Base-by-base conservation (phyloP, 163 green algal genomes). In the Chlorella variabilis region DNA sequence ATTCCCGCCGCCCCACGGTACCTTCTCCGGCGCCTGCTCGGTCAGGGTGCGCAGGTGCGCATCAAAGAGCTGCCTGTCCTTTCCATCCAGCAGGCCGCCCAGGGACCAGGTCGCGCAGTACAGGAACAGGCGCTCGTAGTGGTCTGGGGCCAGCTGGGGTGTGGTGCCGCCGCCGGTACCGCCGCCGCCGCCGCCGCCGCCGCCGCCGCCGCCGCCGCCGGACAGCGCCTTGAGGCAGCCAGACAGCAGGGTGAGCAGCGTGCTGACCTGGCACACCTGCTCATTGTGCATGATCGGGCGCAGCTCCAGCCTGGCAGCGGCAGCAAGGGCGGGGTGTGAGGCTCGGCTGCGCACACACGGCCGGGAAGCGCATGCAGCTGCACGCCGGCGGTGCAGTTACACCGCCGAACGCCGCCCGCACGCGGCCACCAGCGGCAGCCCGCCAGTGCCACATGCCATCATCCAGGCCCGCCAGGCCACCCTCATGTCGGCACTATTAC, bases 261-360 rank as follows among this genome's bases (percentile, higher is more conserved):
- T 97, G 73, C 82, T 85, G 17, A 98, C 88, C 75, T 90, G 84
- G 87, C 89, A 94, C 0, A 93, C 88, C 7, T 69, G 75, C 88
- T 98, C 92, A 70, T 95, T 97, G 91, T 91, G 91, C 91, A 98
- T 94, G 25, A 97, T 91, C 0, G 92, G 90, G 76, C 89, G 90
- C 39, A 92, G 78, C 79, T 87, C 80, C 48, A 84, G 11, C 39
- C 87, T 89, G 81, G 42, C 66, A 41, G 29, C n/a, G n/a, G n/a
- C n/a, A n/a, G n/a, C n/a, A n/a, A n/a, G n/a, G n/a, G n/a, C n/a
- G n/a, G n/a, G n/a, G n/a, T n/a, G n/a, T n/a, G n/a, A n/a, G n/a
- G n/a, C n/a, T 31, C 7, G 48, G 63, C 34, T 25, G 13, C 15
- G 23, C 54, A 62, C 1, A 29, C 21, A 2, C 3, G 67, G 67